Conservation (phyloP, 345 rosid genomes). For the Populus alba region DNA sequence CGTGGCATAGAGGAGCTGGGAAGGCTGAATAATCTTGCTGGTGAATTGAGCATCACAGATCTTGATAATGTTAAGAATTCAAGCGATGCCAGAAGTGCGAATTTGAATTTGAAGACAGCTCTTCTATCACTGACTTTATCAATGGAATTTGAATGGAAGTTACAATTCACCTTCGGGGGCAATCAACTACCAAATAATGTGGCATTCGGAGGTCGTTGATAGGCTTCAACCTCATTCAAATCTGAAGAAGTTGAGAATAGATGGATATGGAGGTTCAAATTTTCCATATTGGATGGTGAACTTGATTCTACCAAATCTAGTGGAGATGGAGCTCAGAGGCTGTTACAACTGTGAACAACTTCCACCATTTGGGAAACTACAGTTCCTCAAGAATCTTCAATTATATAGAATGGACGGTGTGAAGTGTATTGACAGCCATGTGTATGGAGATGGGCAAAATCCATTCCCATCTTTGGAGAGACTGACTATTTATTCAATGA, state of each 20-base stretch:
- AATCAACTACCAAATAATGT: not conserved
- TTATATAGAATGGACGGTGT: not conserved
- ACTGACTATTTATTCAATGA: not conserved
- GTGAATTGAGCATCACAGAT: slow-evolving; percentile 6
- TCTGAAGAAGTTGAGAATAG: not conserved
- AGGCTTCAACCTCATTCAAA: slow-evolving; percentile 4
- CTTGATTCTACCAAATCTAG: not conserved
- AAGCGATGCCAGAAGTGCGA: slow-evolving; percentile 17
- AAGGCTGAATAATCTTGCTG: slow-evolving; percentile 4
- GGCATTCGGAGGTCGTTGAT: not conserved
- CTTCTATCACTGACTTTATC: not conserved
- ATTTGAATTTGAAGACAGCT: slow-evolving; percentile 14
- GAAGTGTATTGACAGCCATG: not conserved
- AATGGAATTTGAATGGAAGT: not conserved
- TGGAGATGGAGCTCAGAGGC: not conserved
- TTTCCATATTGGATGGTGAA: slow-evolving; percentile 10
- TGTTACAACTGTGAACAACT: slow-evolving; percentile 5
- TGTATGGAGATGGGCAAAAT: not conserved
- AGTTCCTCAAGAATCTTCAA: not conserved
- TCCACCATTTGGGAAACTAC: slow-evolving; percentile 8
- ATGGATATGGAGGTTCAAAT: not conserved
- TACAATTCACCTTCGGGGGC: too few relatives aligned
- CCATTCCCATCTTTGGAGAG: not conserved
- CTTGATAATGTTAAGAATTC: not conserved
- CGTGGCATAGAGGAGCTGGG: not conserved